Evolutionary conservation across 306 rosid species (phyloP).

Genomic region (Acacia confusa): DNA sequence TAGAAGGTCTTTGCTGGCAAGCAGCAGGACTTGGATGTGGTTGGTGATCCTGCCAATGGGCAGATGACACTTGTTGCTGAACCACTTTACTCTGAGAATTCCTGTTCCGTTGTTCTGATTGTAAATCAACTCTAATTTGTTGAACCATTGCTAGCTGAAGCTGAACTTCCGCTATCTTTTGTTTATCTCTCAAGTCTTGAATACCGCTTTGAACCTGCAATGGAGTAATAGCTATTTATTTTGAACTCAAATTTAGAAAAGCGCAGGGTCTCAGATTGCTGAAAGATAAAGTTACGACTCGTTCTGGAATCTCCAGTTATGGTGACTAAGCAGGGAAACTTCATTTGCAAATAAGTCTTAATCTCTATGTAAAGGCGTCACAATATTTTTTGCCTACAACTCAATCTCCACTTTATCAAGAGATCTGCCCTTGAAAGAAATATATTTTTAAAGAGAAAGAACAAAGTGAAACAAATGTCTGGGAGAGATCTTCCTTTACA

Average conservation of each 20-base stretch:
- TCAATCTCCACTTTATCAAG: neutral
- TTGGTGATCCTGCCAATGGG: neutral
- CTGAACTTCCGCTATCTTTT: constrained; percentile 15
- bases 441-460: neutral
- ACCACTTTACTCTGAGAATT: constrained; percentile 9
- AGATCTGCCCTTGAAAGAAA: neutral
- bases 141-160: constrained; percentile 6
- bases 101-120: neutral
- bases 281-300: neutral
- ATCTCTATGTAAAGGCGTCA: neutral
- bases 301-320: neutral
- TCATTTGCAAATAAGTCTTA: neutral
- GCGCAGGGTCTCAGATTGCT: neutral
- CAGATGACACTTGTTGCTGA: constrained; percentile 7
- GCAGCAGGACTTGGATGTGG: neutral
- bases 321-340: neutral
- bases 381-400: neutral
- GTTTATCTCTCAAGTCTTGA: constrained; percentile 17
- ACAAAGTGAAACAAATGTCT: neutral
- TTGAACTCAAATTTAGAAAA: neutral
- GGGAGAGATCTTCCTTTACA: neutral
- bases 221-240: neutral
- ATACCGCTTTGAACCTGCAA: constrained; percentile 17
- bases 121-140: constrained; percentile 1
- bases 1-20: neutral